Evolutionary conservation across 2,329 filamentous ascomycete species (phyloP), one percentile per base, ranked within the genome.

Genomic region (Pezicula neosporulosa): DNA sequence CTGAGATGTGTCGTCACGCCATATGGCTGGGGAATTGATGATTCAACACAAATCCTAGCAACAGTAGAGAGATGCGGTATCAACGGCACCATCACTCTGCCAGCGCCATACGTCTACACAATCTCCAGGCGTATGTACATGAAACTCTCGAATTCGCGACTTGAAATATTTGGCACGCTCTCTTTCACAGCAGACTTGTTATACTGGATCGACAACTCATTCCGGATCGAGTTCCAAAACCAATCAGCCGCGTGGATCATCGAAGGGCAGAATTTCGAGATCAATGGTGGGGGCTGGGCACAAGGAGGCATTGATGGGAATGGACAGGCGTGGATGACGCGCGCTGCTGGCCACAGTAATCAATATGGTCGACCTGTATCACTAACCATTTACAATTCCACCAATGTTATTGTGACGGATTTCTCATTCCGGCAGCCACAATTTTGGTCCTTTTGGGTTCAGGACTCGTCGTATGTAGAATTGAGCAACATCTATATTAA

Each of bases 151-250:
- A n/a, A 28, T 21, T 27, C 38, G 2, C 18, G 27, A 19, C 28
- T 48, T 6, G 38, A 48, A n/a, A 47, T 51, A 6, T 21, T 45
- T 24, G 48, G 48, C 42, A 50, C 48, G 12, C 42, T 50, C 27
- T 46, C 42, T 16, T 50, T 50, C 42, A 37, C 39, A 3, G 16
- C 41, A 19, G 48, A 50, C 27, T 13, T 50, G 12, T 13, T 21
- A 3, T 50, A 50, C 43, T 50, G 48, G 48, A 50, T 50, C 28
- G 33, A 50, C 30, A 50, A 50, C 39, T 50, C 48, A 9, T 30
- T 28, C 21, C 41, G 30, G 19, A 33, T 47, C 6, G 44, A 47
- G 19, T 47, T 47, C n/a, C 44, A 47, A 16, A 47, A 47, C n/a
- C 44, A 47, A 19, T 35, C 28, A 12, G 35, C 44, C 13, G 44